These are phyloP conservation scores for Aspergillus aculeatinus DNA, from an alignment of 2,329 filamentous ascomycete genomes.

Conservation along the genomic window DNA sequence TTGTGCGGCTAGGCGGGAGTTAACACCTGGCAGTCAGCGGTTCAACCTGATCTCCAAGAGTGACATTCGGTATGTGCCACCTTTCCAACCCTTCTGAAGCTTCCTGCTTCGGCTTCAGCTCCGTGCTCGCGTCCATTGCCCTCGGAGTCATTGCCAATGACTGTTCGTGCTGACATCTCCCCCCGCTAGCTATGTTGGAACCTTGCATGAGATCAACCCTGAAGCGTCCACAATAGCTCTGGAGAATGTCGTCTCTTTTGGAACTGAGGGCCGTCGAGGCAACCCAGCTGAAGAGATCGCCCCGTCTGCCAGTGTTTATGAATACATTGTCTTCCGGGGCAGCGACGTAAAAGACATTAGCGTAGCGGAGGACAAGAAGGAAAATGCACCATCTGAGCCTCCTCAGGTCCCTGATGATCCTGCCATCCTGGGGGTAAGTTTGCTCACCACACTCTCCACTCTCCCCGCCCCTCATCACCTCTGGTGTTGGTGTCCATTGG, in stretches of 20 bases:
- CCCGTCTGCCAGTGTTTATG: conserved; percentile 84
- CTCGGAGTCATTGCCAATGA: not conserved
- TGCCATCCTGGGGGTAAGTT: conserved; percentile 93
- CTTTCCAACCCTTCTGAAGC: not conserved
- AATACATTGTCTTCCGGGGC: conserved; percentile 97
- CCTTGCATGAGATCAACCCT: conserved; percentile 96
- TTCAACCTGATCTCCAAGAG: conserved; percentile 97
- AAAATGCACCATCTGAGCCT: conserved; percentile 70
- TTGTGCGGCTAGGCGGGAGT: conserved; percentile 36
- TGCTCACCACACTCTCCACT: not conserved
- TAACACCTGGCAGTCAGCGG: conserved; percentile 65
- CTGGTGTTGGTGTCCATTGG: conserved; percentile 10
- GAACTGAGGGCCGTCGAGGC: conserved; percentile 84
- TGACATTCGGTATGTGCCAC: conserved; percentile 78
- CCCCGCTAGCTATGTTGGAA: conserved; percentile 77
- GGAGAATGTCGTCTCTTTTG: conserved; percentile 91
- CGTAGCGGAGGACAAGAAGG: conserved; percentile 77
- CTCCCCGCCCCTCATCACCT: not conserved
- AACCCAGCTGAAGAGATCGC: conserved; percentile 78
- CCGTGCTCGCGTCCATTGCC: conserved; percentile 18
- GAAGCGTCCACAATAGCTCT: conserved; percentile 95
- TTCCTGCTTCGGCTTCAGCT: conserved; percentile 18
- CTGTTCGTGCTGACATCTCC: conserved; percentile 34
- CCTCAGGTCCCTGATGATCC: conserved; percentile 88
- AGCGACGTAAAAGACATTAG: conserved; percentile 98